Evolutionary conservation across 306 rosid genomes (phyloP), one percentile per base, ranked within the genome.

Genomic region (Cotoneaster glaucophyllus): DNA sequence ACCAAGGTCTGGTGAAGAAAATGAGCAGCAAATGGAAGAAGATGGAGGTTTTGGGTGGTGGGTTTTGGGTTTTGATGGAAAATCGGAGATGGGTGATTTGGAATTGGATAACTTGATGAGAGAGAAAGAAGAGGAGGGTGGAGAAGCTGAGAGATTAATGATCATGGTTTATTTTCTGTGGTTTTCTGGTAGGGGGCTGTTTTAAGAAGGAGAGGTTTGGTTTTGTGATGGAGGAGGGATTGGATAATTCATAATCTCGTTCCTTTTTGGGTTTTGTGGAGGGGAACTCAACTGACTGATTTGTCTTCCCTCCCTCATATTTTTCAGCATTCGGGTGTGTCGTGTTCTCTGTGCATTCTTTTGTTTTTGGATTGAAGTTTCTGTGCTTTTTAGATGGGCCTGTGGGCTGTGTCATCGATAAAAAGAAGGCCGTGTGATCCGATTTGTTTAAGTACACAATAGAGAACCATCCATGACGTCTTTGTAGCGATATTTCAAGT

Each of bases 191-290:
- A 21, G 44, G 13, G 56, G 28, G 13, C 74, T 44, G 39, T 74
- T 41, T 10, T 78, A 80, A 70, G 83, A 73, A 59, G 82, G 67
- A 62, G 70, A 71, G 50, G 76, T 50, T 67, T 71, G 74, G 83
- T 72, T 58, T 71, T 73, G 80, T 21, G 80, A 26, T 59, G 57
- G 84, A 77, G 65, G 78, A 77, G 76, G 74, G 66, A 26, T 53
- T 43, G 96, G 98, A 93, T 94, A 94, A 90, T 79, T 82, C 87
- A 74, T 73, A 50, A 14, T 69, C 71, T 82, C 86, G 41, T 14
- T 21, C n/a, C 21, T 22, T 21, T 80, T 79, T 81, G 50, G 85
- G 80, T 76, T 80, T 72, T 90, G 97, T 93, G 98, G 97, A 83
- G 82, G 96, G 85, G 87, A 88, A 89, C 82, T 37, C 81, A 79